Conservation (phyloP, 2,329 filamentous ascomycete species). For the Fusarium subglutinans region DNA sequence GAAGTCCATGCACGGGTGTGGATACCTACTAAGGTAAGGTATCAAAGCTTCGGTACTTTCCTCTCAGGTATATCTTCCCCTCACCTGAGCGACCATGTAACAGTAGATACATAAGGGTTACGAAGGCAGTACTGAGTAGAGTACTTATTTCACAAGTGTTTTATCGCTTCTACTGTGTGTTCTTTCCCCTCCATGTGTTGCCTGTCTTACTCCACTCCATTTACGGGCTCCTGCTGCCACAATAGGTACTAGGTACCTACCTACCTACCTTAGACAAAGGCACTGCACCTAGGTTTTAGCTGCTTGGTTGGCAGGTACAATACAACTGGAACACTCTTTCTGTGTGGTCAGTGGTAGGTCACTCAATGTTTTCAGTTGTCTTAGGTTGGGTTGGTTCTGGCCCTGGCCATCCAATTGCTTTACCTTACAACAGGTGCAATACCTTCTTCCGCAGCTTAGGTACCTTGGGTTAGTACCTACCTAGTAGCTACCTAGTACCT, state of each 20-base stretch:
- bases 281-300: not conserved
- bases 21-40: not conserved
- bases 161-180: not conserved
- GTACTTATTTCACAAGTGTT: conserved; percentile 4
- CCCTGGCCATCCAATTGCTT: conserved; percentile 8
- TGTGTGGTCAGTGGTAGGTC: conserved; percentile 19
- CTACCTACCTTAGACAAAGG: conserved; percentile 5
- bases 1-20: conserved; percentile 18
- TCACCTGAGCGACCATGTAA: not conserved
- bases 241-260: not conserved
- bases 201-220: conserved; percentile 7
- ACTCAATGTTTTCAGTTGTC: conserved; percentile 11
- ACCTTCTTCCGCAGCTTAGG: not conserved
- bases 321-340: conserved; percentile 8
- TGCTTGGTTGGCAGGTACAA: conserved; percentile 19
- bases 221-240: conserved; percentile 10
- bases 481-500: no score
- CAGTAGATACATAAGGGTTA: not conserved
- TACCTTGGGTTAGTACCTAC: not conserved
- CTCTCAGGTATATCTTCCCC: conserved; percentile 4
- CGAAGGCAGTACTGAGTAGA: not conserved
- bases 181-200: conserved; percentile 32
- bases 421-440: not conserved
- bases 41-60: conserved; percentile 23
- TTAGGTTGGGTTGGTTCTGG: conserved; percentile 20